These are phyloP conservation scores for Suillus fuscotomentosus DNA, from an alignment of 768 basidiomycete species.

Conservation along the genomic window DNA sequence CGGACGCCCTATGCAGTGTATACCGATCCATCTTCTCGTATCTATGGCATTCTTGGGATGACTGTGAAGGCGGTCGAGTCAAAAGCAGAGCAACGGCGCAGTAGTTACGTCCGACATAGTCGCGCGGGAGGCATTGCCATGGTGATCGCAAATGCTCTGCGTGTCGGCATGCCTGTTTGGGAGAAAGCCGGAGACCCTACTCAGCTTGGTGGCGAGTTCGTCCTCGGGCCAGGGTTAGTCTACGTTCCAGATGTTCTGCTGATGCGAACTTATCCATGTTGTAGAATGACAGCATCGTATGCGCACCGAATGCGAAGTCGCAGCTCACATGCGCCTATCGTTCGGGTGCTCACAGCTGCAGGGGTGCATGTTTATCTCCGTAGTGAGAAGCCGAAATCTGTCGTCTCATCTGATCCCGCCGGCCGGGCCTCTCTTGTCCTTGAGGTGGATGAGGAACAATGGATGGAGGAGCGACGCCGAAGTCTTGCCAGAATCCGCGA, in stretches of 20 bases:
- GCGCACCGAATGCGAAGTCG: conserved; percentile 85
- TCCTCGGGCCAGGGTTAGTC: conserved; percentile 62
- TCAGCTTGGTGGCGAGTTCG: conserved; percentile 91
- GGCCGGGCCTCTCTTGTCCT: conserved; percentile 7
- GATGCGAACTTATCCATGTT: conserved; percentile 2
- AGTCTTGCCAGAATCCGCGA: conserved; percentile 31
- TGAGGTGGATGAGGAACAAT: conserved; percentile 28
- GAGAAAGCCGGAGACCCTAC: conserved; percentile 72
- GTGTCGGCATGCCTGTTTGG: conserved; percentile 79
- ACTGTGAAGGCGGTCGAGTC: conserved; percentile 44
- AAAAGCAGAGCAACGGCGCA: conserved; percentile 42
- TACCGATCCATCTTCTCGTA: conserved; percentile 67
- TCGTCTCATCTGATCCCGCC: conserved; percentile 4
- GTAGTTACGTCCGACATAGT: conserved; percentile 69
- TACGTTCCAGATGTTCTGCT: conserved; percentile 30
- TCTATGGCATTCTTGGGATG: conserved; percentile 82
- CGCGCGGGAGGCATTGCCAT: conserved; percentile 66
- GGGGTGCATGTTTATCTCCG: conserved; percentile 34
- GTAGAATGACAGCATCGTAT: conserved; percentile 63
- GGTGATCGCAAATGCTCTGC: conserved; percentile 68
- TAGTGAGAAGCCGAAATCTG: conserved; percentile 19
- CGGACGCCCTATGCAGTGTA: conserved; percentile 71
- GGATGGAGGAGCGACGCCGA: conserved; percentile 34
- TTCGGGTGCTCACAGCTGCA: conserved; percentile 64
- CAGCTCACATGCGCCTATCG: conserved; percentile 72